Evolutionary conservation across 1,139 yeast species (phyloP).

Genomic region (Pichia sp.): DNA sequence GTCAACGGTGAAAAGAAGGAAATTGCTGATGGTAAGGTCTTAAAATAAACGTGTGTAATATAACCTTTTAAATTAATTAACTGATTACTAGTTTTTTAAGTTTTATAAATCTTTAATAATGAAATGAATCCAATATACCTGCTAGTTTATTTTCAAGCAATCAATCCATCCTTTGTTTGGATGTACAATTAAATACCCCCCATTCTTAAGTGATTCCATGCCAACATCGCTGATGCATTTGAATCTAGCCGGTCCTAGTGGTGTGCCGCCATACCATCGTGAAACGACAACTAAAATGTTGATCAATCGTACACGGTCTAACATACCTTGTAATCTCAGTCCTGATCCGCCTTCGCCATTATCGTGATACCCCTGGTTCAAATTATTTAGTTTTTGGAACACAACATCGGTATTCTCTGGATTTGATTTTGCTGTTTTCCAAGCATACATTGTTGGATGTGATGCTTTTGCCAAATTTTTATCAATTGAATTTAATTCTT

Average conservation of each 20-base stretch:
- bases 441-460: conserved; percentile 64
- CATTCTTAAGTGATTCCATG: conserved; percentile 34
- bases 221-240: conserved; percentile 53
- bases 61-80: background rate
- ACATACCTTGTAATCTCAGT: conserved; percentile 40
- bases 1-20: conserved; percentile 61
- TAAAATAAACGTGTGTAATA: conserved; percentile 42
- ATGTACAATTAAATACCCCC: conserved; percentile 17
- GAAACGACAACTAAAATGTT: conserved; percentile 58
- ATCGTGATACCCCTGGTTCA: conserved; percentile 53
- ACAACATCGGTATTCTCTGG: conserved; percentile 5
- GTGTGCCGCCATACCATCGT: conserved; percentile 69
- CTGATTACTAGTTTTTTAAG: background rate
- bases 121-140: background rate
- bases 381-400: conserved; percentile 12
- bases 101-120: background rate
- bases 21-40: conserved; percentile 78
- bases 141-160: conserved; percentile 9
- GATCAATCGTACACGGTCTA: conserved; percentile 41
- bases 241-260: conserved; percentile 59
- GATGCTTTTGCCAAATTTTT: conserved; percentile 44
- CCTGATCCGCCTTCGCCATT: conserved; percentile 69
- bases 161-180: conserved; percentile 17
- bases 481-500: conserved; percentile 35
- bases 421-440: conserved; percentile 42